Evolutionary conservation across 169 alveolate genomes (phyloP), one percentile per base, ranked within the genome.

Genomic region (Plasmodium gallinaceum): DNA sequence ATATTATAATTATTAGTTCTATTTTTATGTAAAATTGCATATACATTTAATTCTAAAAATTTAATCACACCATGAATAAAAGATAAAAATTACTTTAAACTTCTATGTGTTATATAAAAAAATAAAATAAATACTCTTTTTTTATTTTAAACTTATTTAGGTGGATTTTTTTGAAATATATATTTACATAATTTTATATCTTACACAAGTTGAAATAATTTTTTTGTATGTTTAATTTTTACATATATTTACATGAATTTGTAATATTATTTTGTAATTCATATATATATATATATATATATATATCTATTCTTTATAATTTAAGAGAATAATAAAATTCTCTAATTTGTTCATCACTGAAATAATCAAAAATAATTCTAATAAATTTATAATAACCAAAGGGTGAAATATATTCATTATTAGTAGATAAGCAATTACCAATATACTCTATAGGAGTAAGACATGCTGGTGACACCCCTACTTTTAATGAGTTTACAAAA

Each of bases 301-400:
- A 62, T 26, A 48, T 26, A 2, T 37, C 8, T 18, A 16, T 32
- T 14, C 42, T 39, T 10, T 26, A 60, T 26, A 66, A 80, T 4
- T 39, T 46, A 80, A 66, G 73, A 51, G 78, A 24, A 12, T 58
- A 18, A 51, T 80, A 45, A 66, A 43, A 68, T 60, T 58, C 74
- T 39, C 46, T 54, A 16, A 80, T 70, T n/a, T 80, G 45, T 7
- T 80, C 90, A 68, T 80, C 83, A 68, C 52, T 80, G 45, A 80
- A 46, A 20, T 68, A 58, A 18, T 54, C 90, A 66, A 68, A 80
- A 52, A 80, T 74, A 45, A 80, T 60, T 48, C 72, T 68, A 45
- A 80, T 57, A 80, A 80, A 80, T 68, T 66, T 65, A 65, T 80
- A 80, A 42, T 12, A 32, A 80, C 90, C 90, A 46, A 80, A 80